phyloP scores from a whole-genome alignment of 768 basidiomycete species.

The Pleurotus djamor region DNA sequence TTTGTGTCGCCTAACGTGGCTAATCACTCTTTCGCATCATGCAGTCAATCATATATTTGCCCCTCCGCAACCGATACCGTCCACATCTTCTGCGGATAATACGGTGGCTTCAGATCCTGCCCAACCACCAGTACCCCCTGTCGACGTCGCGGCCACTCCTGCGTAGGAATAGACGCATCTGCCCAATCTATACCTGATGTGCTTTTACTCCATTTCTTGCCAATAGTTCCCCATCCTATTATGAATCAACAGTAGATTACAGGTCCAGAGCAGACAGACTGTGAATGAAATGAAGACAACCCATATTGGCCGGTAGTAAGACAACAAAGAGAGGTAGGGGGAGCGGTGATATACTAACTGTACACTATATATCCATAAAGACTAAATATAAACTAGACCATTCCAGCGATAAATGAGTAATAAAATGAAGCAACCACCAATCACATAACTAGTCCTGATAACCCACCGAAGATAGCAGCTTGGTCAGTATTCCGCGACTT shows the following conservation, averaged over 20 bases:
- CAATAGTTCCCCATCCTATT: too few relatives aligned
- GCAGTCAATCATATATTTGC: constrained; percentile 40
- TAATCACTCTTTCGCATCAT: not conserved
- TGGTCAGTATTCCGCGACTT: constrained; percentile 13
- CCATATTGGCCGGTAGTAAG: not conserved
- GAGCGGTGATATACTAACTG: not conserved
- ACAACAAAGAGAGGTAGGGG: not conserved
- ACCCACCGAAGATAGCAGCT: constrained; percentile 19
- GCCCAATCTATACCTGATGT: too few relatives aligned
- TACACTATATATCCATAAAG: not conserved
- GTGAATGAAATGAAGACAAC: not conserved
- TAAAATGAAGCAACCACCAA: not conserved
- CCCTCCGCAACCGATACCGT: not conserved
- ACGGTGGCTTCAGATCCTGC: too few relatives aligned
- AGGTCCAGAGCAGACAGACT: too few relatives aligned
- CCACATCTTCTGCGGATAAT: too few relatives aligned
- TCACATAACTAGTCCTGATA: not conserved
- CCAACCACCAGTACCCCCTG: too few relatives aligned
- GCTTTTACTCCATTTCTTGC: too few relatives aligned
- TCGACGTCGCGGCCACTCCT: too few relatives aligned
- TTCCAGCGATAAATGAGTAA: not conserved
- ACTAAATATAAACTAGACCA: not conserved
- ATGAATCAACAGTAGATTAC: too few relatives aligned
- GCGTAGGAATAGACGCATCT: too few relatives aligned
- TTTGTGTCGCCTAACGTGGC: not conserved